phyloP scores from a whole-genome alignment of 495 filamentous ascomycete species.

The Rusavskia elegans region DNA sequence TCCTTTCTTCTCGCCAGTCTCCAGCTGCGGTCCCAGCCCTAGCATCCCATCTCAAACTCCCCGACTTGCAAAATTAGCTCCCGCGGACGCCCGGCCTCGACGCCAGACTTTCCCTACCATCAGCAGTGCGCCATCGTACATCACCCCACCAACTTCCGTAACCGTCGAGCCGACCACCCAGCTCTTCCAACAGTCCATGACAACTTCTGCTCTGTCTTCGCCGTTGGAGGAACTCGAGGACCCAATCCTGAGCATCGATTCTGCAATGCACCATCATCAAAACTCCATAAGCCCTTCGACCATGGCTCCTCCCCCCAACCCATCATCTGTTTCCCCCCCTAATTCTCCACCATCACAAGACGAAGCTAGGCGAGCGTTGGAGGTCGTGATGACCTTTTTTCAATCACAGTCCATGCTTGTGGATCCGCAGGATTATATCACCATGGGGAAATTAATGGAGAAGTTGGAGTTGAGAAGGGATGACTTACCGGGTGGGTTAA shows the following conservation, averaged over 20 bases:
- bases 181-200: conserved; percentile 35
- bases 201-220: conserved; percentile 53
- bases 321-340: conserved; percentile 3
- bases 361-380: conserved; percentile 71
- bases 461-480: conserved; percentile 58
- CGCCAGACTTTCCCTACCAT: conserved; percentile 82
- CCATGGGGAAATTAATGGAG: conserved; percentile 73
- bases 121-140: conserved; percentile 31
- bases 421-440: conserved; percentile 69
- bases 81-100: conserved; percentile 51
- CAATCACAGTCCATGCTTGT: conserved; percentile 52
- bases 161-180: conserved; percentile 51
- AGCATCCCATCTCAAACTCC: conserved; percentile 53
- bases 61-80: conserved; percentile 37
- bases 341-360: conserved; percentile 56
- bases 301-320: conserved; percentile 30
- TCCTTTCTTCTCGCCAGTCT: conserved; percentile 70
- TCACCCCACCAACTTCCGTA: conserved; percentile 52
- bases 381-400: conserved; percentile 76
- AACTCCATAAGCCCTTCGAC: conserved; percentile 37
- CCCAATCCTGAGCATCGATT: conserved; percentile 35
- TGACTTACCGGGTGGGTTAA: conserved; percentile 48
- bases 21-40: conserved; percentile 41
- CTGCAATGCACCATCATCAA: conserved; percentile 14
- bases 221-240: conserved; percentile 41